These are phyloP conservation scores for Neurospora discreta DNA, from an alignment of 495 filamentous ascomycete species.

Conservation along the genomic window DNA sequence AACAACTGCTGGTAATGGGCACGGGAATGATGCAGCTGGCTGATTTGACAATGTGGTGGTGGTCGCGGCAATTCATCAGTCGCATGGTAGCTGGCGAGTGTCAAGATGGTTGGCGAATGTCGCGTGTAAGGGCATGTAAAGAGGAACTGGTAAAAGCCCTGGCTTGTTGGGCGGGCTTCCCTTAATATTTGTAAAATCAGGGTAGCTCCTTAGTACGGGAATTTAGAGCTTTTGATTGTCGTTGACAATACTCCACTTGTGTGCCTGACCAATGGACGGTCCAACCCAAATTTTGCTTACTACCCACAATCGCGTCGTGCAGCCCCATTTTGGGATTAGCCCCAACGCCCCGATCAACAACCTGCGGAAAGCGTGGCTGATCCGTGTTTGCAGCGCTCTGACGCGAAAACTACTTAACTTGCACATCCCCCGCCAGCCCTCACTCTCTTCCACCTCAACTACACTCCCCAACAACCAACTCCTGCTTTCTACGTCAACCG, in stretches of 20 bases:
- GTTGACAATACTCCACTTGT: not conserved
- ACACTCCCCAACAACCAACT: constrained; percentile 27
- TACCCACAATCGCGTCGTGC: constrained; percentile 5
- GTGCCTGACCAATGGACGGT: not conserved
- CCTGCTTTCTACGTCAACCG: constrained; percentile 14
- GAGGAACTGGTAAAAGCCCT: not conserved
- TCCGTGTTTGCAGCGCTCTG: constrained; percentile 34
- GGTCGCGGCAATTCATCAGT: not conserved
- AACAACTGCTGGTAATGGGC: not conserved
- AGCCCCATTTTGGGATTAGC: constrained; percentile 30
- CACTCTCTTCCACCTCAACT: constrained; percentile 23
- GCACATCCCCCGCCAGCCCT: constrained; percentile 33
- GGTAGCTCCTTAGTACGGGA: constrained; percentile 1
- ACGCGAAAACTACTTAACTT: constrained; percentile 45
- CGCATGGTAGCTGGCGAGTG: not conserved
- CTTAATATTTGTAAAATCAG: constrained; percentile 18
- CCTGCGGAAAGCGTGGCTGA: constrained; percentile 19
- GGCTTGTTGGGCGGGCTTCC: not conserved
- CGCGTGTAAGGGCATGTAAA: not conserved
- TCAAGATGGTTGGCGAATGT: not conserved
- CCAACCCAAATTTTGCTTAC: not conserved
- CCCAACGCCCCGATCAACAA: constrained; percentile 24
- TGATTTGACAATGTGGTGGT: not conserved
- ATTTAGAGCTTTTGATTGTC: not conserved
- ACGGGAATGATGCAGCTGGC: not conserved